A percentile compares a stretch with the other conserved stretches of the same genome.
Evolutionary conservation across 2,329 filamentous ascomycete species (phyloP).

Genomic region (Lasiodiplodia sp.): DNA sequence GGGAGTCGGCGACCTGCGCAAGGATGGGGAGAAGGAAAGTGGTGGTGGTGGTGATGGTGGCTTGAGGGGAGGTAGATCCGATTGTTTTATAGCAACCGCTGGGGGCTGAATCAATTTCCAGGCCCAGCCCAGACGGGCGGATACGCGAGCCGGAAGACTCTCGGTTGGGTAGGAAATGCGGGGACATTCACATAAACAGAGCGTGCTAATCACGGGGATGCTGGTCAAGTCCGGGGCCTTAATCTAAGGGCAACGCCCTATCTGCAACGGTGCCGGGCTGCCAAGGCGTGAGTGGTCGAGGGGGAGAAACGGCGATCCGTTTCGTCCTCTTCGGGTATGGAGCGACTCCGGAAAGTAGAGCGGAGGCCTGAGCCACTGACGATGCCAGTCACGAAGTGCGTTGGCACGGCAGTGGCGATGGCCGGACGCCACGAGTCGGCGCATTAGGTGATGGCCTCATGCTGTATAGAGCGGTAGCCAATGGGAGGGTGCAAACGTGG

Average conservation of each 20-base stretch:
- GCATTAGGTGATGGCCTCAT: slow-evolving; percentile 10
- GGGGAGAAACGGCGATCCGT: slow-evolving; percentile 18
- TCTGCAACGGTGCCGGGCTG: background rate
- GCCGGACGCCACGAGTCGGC: background rate
- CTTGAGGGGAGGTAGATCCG: background rate
- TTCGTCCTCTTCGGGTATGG: slow-evolving; percentile 13
- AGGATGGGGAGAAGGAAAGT: background rate
- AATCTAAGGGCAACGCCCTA: slow-evolving; percentile 3
- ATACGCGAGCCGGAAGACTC: background rate
- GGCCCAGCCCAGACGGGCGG: slow-evolving; percentile 9
- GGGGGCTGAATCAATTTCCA: slow-evolving; percentile 8
- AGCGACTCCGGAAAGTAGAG: slow-evolving; percentile 6
- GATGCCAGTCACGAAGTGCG: background rate
- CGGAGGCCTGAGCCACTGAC: slow-evolving; percentile 9
- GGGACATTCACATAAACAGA: background rate
- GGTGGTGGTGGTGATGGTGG: slow-evolving; percentile 9
- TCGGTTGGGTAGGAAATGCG: slow-evolving; percentile 5
- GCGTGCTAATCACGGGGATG: slow-evolving; percentile 20
- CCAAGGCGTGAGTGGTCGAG: background rate
- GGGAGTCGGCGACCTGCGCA: slow-evolving; percentile 17
- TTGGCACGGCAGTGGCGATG: slow-evolving; percentile 8
- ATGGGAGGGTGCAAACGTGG: background rate
- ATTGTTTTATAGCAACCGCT: slow-evolving; percentile 6
- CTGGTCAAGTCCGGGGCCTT: slow-evolving; percentile 2
- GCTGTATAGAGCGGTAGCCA: background rate